A percentile compares a stretch with the other conserved stretches of the same genome.
These are phyloP conservation scores for Sporothrix sp. DNA, from an alignment of 2,329 filamentous ascomycete species.

Conservation along the genomic window DNA sequence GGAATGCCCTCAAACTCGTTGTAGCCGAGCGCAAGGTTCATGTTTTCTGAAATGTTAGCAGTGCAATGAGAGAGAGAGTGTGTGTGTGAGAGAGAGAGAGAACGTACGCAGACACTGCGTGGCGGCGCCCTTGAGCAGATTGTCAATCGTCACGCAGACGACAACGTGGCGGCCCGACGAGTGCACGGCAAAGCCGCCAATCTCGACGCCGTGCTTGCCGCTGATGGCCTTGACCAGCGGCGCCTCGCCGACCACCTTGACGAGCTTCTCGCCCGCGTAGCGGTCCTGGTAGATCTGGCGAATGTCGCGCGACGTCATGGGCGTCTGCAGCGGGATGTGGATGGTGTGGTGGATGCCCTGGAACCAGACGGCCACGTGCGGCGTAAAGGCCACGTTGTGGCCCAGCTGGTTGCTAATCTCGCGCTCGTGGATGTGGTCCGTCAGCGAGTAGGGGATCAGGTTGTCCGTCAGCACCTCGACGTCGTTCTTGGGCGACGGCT, in stretches of 20 bases:
- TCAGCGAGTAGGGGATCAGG: slow-evolving; percentile 82
- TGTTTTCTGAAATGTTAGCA: slow-evolving; percentile 55
- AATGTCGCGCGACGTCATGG: slow-evolving; percentile 85
- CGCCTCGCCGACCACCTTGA: slow-evolving; percentile 83
- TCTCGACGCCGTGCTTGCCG: slow-evolving; percentile 80
- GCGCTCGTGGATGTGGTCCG: slow-evolving; percentile 88
- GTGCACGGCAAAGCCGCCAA: slow-evolving; percentile 92
- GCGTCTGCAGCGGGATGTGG: slow-evolving; percentile 74
- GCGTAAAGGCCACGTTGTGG: slow-evolving; percentile 69
- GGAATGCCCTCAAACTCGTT: slow-evolving; percentile 84
- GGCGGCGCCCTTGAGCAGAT: slow-evolving; percentile 83
- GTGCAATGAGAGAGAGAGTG: not conserved
- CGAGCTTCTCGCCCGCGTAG: slow-evolving; percentile 89
- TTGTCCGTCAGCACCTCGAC: slow-evolving; percentile 74
- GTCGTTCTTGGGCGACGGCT: slow-evolving; percentile 90
- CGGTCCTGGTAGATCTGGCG: slow-evolving; percentile 91
- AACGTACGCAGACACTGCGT: slow-evolving; percentile 84
- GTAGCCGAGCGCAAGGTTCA: slow-evolving; percentile 86
- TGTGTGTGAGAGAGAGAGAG: not conserved
- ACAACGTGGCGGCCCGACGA: slow-evolving; percentile 82
- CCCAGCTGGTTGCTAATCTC: slow-evolving; percentile 75
- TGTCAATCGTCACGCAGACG: slow-evolving; percentile 90
- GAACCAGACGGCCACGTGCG: slow-evolving; percentile 96
- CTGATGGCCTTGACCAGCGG: slow-evolving; percentile 78
- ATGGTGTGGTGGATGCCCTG: slow-evolving; percentile 90